Percentiles rank a stretch among this genome's conserved stretches.
These are phyloP conservation scores for Scytalidium sp. DNA, from an alignment of 2,329 filamentous ascomycete genomes.

Conservation along the genomic window DNA sequence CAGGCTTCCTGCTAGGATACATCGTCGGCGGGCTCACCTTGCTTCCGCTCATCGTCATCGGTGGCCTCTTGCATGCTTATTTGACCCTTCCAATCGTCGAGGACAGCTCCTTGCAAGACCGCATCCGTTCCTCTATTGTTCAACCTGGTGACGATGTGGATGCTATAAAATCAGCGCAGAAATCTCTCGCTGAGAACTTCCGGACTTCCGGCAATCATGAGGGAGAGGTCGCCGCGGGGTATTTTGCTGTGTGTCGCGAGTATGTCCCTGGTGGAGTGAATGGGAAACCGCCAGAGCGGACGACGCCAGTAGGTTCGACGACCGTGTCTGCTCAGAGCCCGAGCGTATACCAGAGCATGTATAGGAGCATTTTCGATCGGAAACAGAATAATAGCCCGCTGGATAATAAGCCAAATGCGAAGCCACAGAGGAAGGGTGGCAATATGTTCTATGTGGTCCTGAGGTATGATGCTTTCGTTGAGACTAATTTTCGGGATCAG, in stretches of 20 bases:
- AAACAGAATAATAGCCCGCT: constrained; percentile 45
- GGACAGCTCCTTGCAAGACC: constrained; percentile 32
- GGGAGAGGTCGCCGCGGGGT: constrained; percentile 79
- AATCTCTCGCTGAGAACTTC: constrained; percentile 56
- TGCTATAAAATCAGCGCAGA: constrained; percentile 59
- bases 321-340: constrained; percentile 78
- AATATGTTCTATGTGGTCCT: constrained; percentile 94
- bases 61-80: constrained; percentile 65
- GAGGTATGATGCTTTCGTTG: constrained; percentile 50
- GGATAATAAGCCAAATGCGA: constrained; percentile 28
- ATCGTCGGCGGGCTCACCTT: constrained; percentile 86
- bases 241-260: constrained; percentile 93
- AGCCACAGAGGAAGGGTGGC: constrained; percentile 55
- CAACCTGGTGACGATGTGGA: constrained; percentile 63
- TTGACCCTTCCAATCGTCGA: constrained; percentile 59
- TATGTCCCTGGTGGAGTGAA: constrained; percentile 90
- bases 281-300: constrained; percentile 85
- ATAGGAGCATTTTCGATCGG: constrained; percentile 90
- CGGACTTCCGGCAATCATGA: constrained; percentile 56
- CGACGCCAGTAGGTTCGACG: constrained; percentile 72
- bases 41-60: constrained; percentile 65
- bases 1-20: constrained; percentile 69
- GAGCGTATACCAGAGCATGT: constrained; percentile 98
- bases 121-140: constrained; percentile 41
- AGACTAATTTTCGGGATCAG: constrained; percentile 3